Evolutionary conservation across 805 yeast genomes (phyloP).

Genomic region (Metschnikowia cubensis): DNA sequence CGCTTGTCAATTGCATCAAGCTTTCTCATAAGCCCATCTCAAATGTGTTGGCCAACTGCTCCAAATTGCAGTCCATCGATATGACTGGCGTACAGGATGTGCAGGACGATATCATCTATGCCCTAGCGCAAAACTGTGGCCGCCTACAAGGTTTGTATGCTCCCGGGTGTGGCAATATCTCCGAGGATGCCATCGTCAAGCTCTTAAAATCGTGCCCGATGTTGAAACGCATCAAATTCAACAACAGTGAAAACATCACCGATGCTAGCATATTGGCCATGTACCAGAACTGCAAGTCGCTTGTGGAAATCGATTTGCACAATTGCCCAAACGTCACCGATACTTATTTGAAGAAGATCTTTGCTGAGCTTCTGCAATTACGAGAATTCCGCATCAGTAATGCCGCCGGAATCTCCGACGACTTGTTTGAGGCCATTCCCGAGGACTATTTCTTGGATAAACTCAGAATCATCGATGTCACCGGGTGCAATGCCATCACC

Average conservation of each 20-base stretch:
- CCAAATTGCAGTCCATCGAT: conserved; percentile 77
- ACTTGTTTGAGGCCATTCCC: conserved; percentile 54
- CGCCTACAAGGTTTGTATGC: conserved; percentile 87
- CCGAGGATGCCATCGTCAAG: conserved; percentile 57
- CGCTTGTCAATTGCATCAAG: conserved; percentile 74
- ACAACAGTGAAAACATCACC: conserved; percentile 63
- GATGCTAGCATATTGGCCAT: conserved; percentile 59
- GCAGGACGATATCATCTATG: conserved; percentile 62
- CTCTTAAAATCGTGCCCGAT: conserved; percentile 63
- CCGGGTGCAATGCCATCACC: conserved; percentile 76
- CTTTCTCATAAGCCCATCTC: conserved; percentile 61
- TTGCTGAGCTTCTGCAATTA: conserved; percentile 61
- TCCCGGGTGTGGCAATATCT: conserved; percentile 72
- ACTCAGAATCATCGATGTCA: conserved; percentile 77
- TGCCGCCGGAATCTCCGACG: conserved; percentile 66
- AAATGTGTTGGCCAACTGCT: conserved; percentile 58
- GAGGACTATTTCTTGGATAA: conserved; percentile 51
- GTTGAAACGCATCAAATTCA: conserved; percentile 77
- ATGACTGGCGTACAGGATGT: conserved; percentile 68
- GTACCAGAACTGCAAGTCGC: conserved; percentile 66
- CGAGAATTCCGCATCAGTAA: conserved; percentile 82
- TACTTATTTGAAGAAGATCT: conserved; percentile 51
- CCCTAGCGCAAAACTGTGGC: conserved; percentile 67
- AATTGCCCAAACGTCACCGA: conserved; percentile 74
- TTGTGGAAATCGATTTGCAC: conserved; percentile 88